Evolutionary conservation across 352 stramenopile species (phyloP).

Genomic region (Globisporangium uncinulatum): DNA sequence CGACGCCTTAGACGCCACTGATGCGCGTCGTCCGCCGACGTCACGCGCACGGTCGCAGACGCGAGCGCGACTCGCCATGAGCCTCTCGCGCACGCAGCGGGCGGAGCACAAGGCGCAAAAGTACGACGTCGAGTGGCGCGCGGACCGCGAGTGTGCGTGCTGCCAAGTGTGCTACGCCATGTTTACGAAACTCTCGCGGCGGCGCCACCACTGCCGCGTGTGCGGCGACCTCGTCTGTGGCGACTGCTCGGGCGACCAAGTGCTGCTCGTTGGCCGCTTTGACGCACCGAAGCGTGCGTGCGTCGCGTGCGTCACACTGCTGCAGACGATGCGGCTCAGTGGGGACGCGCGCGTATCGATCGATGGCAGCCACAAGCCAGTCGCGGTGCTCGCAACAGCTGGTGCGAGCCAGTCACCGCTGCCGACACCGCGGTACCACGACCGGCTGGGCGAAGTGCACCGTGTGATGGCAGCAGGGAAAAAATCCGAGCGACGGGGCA

Average conservation of each 20-base stretch:
- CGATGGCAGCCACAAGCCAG: constrained; percentile 16
- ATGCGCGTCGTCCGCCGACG: neutral
- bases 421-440: constrained; percentile 40
- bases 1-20: neutral
- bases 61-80: constrained; percentile 19
- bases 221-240: constrained; percentile 77
- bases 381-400: constrained; percentile 3
- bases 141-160: constrained; percentile 47
- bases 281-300: constrained; percentile 47
- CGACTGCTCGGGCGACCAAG: constrained; percentile 60
- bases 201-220: constrained; percentile 75
- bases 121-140: constrained; percentile 68
- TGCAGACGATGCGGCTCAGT: constrained; percentile 45
- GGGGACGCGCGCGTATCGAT: constrained; percentile 42
- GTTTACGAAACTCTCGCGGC: constrained; percentile 68
- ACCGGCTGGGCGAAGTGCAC: constrained; percentile 58
- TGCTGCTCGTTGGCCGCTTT: constrained; percentile 48
- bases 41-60: constrained; percentile 27
- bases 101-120: constrained; percentile 34
- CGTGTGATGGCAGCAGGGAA: constrained; percentile 64
- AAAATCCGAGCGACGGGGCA: constrained; percentile 41
- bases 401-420: constrained; percentile 9
- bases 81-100: constrained; percentile 11
- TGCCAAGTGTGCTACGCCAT: constrained; percentile 67
- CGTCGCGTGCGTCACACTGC: constrained; percentile 49